Percentiles rank a stretch among this genome's conserved stretches.
These are phyloP conservation scores for Cyclotella baltica DNA, from an alignment of 108 stramenopile genomes.

Conservation along the genomic window DNA sequence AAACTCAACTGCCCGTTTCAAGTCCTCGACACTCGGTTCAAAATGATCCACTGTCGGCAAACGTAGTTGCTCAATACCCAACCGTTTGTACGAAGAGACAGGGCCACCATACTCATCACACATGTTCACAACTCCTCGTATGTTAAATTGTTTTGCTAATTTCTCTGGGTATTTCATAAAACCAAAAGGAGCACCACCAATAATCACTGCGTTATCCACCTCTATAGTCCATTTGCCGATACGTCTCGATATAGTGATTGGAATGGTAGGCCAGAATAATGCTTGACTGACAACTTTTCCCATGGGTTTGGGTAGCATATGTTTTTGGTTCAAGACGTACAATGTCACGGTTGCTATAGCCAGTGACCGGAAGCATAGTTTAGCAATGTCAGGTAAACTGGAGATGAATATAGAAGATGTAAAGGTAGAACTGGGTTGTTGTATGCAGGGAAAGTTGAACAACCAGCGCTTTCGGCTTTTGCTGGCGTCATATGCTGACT, in stretches of 20 bases:
- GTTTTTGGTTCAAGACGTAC: slow-evolving; percentile 83
- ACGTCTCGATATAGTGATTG: slow-evolving; percentile 74
- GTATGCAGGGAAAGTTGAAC: slow-evolving; percentile 14
- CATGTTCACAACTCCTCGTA: slow-evolving; percentile 83
- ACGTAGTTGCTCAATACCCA: slow-evolving; percentile 78
- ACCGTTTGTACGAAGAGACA: slow-evolving; percentile 55
- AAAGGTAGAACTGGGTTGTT: neutral
- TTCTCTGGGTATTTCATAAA: slow-evolving; percentile 67
- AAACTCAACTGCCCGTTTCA: slow-evolving; percentile 75
- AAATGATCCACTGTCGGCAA: slow-evolving; percentile 89
- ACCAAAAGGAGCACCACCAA: slow-evolving; percentile 86
- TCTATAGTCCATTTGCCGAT: slow-evolving; percentile 78
- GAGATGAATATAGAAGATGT: slow-evolving; percentile 16
- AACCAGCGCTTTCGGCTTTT: neutral
- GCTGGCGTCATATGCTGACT: neutral
- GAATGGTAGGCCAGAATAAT: slow-evolving; percentile 87
- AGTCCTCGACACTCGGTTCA: slow-evolving; percentile 77
- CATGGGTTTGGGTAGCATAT: slow-evolving; percentile 69
- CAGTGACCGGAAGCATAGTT: slow-evolving; percentile 31
- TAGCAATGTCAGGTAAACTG: slow-evolving; percentile 24
- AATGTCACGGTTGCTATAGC: slow-evolving; percentile 64
- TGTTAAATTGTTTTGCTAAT: slow-evolving; percentile 63
- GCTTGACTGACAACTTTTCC: slow-evolving; percentile 65
- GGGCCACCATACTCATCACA: slow-evolving; percentile 88
- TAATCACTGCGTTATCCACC: slow-evolving; percentile 79